Base-by-base conservation (phyloP, 768 basidiomycete species). In the Suillus subluteus region DNA sequence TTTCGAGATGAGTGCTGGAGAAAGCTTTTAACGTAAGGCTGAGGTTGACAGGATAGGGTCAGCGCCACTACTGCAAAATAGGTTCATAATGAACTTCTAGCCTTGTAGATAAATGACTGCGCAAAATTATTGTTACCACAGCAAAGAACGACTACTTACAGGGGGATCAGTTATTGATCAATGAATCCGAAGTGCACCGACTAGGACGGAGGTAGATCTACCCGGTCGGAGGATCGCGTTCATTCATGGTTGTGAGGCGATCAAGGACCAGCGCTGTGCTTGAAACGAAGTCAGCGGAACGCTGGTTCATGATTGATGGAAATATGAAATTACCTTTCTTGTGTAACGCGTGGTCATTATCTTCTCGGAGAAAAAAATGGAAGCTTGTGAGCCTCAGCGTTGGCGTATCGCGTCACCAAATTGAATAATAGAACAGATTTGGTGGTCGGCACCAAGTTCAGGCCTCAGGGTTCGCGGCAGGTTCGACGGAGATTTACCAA, bases 311-410 rank as follows among this genome's bases (percentile, higher is more conserved):
- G 48, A 50, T 23, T 50, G 18, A 65, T 64, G 54, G 63, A 67
- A 62, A 66, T 58, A 48, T 62, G 61, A 66, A 52, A 5, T 58
- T 67, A 63, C 65, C 65, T 63, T 69, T 69, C 63, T 38, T 66
- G 66, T 32, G 9, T 0, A 35, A 66, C 26, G 63, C 63, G 59
- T 64, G 67, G 40, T 58, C 18, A 7, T 59, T 59, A 56, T 68
- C 76, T 68, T 72, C 73, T 70, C 65, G 70, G 75, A 68, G 71
- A 62, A 68, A 65, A 64, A 71, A 75, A 78, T 67, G 77, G 70
- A 74, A 75, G 77, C 70, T 63, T 23, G 23, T 23, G 67, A 48
- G 40, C 50, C 23, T 26, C 35, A 61, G 41, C 16, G 59, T 62
- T 18, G 64, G 64, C 54, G 40, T 40, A 65, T 23, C 18, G 61